A percentile compares a stretch with the other conserved stretches of the same genome.
Evolutionary conservation across 306 rosid genomes (phyloP).

Genomic region (Styphnolobium japonicum): DNA sequence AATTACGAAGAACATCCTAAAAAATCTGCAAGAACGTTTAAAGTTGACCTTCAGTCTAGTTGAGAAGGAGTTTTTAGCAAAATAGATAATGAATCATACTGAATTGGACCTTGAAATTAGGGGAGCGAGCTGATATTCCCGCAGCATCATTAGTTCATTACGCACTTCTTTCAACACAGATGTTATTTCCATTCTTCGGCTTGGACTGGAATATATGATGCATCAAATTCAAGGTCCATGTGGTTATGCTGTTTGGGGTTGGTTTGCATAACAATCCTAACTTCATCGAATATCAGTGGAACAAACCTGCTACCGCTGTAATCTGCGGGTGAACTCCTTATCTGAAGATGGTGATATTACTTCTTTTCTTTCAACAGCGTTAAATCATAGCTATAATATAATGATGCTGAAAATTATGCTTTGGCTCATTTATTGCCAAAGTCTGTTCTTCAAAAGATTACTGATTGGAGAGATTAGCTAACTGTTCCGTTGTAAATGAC

Average conservation of each 20-base stretch:
- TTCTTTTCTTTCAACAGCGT: neutral
- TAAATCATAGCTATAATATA: neutral
- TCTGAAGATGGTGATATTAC: neutral
- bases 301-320: neutral
- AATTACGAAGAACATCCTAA: constrained; percentile 66
- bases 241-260: neutral
- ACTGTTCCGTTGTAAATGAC: constrained; percentile 23
- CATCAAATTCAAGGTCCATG: neutral
- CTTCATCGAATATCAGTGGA: neutral
- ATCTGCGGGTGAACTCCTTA: neutral
- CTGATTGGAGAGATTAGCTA: constrained; percentile 11
- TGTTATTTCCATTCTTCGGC: constrained; percentile 17
- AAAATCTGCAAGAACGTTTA: constrained; percentile 54
- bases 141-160: neutral
- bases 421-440: neutral
- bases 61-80: constrained; percentile 66
- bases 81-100: constrained; percentile 24
- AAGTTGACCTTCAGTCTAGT: constrained; percentile 46
- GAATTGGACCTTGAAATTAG: constrained; percentile 29
- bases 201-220: constrained; percentile 9
- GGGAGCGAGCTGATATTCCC: constrained; percentile 17
- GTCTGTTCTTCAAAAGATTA: neutral
- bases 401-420: neutral
- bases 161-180: neutral
- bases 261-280: neutral